A percentile compares a stretch with the other conserved stretches of the same genome.
Conservation (phyloP, 73 alveolate genomes). For the Halteria grandinella region DNA sequence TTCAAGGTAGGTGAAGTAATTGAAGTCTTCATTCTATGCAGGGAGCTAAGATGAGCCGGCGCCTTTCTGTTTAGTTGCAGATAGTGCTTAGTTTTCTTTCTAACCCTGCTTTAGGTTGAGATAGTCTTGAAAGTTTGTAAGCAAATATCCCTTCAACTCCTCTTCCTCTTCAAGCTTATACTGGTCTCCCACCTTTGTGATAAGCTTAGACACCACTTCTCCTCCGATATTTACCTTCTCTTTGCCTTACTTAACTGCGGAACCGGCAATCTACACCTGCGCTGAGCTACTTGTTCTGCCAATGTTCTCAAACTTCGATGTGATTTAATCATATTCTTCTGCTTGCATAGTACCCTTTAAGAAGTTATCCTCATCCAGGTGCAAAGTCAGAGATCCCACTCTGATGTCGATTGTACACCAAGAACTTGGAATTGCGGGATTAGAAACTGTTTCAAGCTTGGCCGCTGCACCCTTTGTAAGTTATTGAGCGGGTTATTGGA, state of each 20-base stretch:
- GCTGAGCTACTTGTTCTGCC: background rate
- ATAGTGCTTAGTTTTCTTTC: background rate
- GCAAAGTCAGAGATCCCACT: slow-evolving; percentile 22
- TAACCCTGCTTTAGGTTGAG: background rate
- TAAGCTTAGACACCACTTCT: background rate
- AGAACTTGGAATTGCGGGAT: no score
- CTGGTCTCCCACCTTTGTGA: background rate
- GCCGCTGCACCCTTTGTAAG: no score
- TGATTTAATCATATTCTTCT: background rate
- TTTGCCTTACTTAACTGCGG: background rate
- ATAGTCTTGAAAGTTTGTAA: background rate
- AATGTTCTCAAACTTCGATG: slow-evolving; percentile 24
- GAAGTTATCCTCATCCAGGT: slow-evolving; percentile 48
- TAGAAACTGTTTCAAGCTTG: no score
- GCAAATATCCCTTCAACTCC: background rate
- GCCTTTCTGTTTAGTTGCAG: background rate
- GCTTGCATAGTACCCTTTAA: slow-evolving; percentile 20
- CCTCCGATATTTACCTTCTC: slow-evolving; percentile 28
- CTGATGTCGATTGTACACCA: no score
- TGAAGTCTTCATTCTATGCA: background rate
- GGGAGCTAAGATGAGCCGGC: background rate
- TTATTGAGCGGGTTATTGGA: no score
- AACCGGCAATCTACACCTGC: background rate
- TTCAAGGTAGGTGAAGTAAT: slow-evolving; percentile 6
- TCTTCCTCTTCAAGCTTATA: slow-evolving; percentile 3